phyloP scores from a whole-genome alignment of 1,139 yeast species.

The Yarrowia galli region DNA sequence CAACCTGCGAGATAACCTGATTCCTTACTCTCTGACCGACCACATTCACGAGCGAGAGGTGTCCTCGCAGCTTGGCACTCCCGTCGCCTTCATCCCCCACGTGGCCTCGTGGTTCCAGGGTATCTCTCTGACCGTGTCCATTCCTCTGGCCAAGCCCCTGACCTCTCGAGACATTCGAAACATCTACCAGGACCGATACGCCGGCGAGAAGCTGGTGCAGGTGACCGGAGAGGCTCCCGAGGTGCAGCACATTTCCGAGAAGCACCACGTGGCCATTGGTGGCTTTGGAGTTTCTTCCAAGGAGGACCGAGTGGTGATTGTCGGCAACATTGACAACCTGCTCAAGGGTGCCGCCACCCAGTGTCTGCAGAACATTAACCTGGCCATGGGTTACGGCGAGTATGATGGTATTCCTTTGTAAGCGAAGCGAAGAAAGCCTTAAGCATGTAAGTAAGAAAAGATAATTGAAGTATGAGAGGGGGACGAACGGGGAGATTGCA shows the following conservation, averaged over 20 bases:
- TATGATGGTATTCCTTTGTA: slow-evolving; percentile 84
- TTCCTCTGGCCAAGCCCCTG: slow-evolving; percentile 79
- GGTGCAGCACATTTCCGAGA: slow-evolving; percentile 89
- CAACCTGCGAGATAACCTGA: slow-evolving; percentile 77
- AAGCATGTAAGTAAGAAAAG: slow-evolving; percentile 16
- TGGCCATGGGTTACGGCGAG: slow-evolving; percentile 89
- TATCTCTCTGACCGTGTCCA: slow-evolving; percentile 86
- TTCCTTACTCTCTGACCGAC: slow-evolving; percentile 95
- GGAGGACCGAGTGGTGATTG: slow-evolving; percentile 89
- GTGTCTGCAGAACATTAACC: slow-evolving; percentile 92
- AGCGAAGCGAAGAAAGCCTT: neutral
- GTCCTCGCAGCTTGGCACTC: slow-evolving; percentile 74
- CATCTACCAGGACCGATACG: slow-evolving; percentile 86
- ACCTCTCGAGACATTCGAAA: slow-evolving; percentile 84
- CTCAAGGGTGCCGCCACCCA: slow-evolving; percentile 99
- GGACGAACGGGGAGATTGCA: too few species aligned
- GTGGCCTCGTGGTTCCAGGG: slow-evolving; percentile 99
- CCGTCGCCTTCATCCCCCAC: slow-evolving; percentile 92
- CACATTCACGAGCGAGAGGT: slow-evolving; percentile 96
- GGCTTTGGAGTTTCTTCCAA: slow-evolving; percentile 92
- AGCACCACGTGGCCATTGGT: slow-evolving; percentile 93
- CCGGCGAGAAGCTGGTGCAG: slow-evolving; percentile 83
- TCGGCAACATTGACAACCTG: slow-evolving; percentile 93
- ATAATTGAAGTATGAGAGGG: neutral
- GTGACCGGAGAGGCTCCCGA: slow-evolving; percentile 90